Conservation (phyloP, 139 green algal genomes). For the Coccomyxa sp. region DNA sequence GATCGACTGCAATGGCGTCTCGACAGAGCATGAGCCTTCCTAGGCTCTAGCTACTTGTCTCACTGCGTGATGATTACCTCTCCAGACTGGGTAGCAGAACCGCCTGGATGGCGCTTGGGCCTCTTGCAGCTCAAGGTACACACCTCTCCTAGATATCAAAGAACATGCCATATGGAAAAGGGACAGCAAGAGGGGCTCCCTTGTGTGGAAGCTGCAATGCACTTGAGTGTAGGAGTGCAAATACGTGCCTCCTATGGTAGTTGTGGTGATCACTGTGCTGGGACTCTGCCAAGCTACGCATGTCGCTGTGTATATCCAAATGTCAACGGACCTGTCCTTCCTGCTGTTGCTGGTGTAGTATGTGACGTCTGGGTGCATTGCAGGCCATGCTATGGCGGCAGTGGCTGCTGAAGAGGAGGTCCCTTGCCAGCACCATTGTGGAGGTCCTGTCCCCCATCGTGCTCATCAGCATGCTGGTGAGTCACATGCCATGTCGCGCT, state of each 20-base stretch:
- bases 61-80: background rate
- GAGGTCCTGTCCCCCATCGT: conserved; percentile 13
- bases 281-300: too few species aligned
- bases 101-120: background rate
- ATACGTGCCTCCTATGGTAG: background rate
- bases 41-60: background rate
- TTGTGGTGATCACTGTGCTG: too few species aligned
- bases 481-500: background rate
- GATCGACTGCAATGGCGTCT: background rate
- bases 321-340: background rate
- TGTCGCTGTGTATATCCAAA: background rate
- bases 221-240: background rate
- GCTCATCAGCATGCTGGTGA: conserved; percentile 11
- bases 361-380: background rate
- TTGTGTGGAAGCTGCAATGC: background rate
- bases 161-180: too few species aligned
- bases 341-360: too few species aligned
- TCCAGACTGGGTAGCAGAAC: background rate
- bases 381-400: conserved; percentile 16
- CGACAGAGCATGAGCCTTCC: background rate
- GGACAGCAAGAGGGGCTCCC: too few species aligned
- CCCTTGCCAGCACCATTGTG: background rate
- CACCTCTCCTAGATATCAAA: too few species aligned
- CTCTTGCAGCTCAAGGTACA: background rate
- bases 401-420: conserved; percentile 7